These are phyloP conservation scores for Kokia cookei DNA, from an alignment of 441 rosid species.

Conservation along the genomic window DNA sequence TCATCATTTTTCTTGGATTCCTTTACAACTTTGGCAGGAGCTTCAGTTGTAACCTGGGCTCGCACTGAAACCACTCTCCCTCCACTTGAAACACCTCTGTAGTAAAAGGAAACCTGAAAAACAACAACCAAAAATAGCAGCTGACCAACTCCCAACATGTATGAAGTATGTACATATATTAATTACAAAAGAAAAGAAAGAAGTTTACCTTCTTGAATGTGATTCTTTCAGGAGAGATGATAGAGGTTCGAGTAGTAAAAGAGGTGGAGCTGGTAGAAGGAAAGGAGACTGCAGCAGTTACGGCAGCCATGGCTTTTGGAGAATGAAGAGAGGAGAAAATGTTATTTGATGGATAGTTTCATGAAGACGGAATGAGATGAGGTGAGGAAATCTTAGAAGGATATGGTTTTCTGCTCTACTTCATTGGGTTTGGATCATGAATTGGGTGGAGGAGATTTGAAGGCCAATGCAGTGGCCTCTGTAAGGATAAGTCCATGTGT, in stretches of 20 bases:
- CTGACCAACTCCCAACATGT: background rate
- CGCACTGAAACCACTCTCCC: constrained; percentile 54
- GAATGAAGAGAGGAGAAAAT: background rate
- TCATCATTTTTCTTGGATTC: constrained; percentile 76
- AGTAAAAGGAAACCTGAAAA: constrained; percentile 43
- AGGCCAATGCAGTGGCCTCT: constrained; percentile 37
- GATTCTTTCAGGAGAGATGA: constrained; percentile 61
- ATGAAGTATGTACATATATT: background rate
- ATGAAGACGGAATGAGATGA: background rate
- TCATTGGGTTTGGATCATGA: constrained; percentile 22
- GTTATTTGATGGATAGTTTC: background rate
- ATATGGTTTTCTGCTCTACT: constrained; percentile 4
- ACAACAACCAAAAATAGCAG: background rate
- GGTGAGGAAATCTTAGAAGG: background rate
- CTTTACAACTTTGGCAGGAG: constrained; percentile 71
- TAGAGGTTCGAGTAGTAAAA: constrained; percentile 46
- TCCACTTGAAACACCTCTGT: constrained; percentile 36
- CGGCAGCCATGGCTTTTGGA: constrained; percentile 54
- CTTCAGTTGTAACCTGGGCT: constrained; percentile 88
- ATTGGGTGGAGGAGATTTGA: constrained; percentile 64
- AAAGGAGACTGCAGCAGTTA: constrained; percentile 75
- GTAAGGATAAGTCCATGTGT: constrained; percentile 45
- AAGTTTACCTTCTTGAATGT: constrained; percentile 55
- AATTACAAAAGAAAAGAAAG: background rate
- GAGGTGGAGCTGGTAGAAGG: constrained; percentile 69